Base-by-base conservation (phyloP, 129 eudicot species). In the Oenanthe sinensis region DNA sequence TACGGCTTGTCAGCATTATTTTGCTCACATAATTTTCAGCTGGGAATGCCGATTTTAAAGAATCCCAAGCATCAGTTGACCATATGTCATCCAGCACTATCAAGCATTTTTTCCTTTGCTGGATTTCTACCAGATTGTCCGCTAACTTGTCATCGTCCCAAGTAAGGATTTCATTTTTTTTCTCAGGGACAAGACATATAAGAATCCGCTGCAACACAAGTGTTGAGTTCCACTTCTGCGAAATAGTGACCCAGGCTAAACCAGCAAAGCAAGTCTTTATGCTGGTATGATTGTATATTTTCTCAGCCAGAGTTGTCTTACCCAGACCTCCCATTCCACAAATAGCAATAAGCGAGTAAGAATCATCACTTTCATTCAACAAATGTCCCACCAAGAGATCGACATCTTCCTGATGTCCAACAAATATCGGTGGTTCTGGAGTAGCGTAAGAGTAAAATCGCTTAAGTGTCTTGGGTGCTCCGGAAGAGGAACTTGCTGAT, bases 1-100 rank as follows among this genome's bases (percentile, higher is more conserved):
- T 83, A 2, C 83, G 77, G 3, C 86, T 75, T 0, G 85, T 86
- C 77, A 83, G 78, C 58, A 83, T 46, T 39, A 86, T 14, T 37
- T 58, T 83, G 82, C 85, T 80, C n/a, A 0, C 3, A 2, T 4
- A 17, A 1, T 5, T 2, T 33, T 33, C 47, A 7, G 24, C 44
- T 7, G 44, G 4, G 26, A 69, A 63, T 30, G n/a, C 49, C 30
- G 39, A 71, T 14, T 24, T 49, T 16, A 24, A 2, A 26, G 19
- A 74, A 22, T 49, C 17, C 65, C 58, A 62, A 73, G 19, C 42
- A n/a, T 44, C n/a, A 3, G 1, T 75, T 1, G 43, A 46, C 62
- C 62, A 28, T 26, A 28, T 47, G 24, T 28, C 43, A 45, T 47
- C 78, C 5, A 75, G 15, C 1, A 47, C 63, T 11, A 28, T 19